Conservation (phyloP, 1,284 basidiomycete species). For the Spongiforma sp. region DNA sequence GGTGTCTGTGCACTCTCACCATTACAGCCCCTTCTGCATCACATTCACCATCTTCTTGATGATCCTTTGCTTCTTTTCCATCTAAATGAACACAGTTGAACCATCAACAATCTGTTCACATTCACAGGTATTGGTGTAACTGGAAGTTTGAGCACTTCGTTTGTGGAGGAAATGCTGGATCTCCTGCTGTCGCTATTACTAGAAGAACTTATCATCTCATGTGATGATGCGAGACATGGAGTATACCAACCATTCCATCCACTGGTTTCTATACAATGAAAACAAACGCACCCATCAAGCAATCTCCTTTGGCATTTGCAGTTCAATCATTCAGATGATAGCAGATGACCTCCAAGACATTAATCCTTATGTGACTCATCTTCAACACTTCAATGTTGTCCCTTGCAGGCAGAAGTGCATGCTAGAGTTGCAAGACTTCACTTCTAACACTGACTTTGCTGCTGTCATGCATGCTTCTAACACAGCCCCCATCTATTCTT, state of each 20-base stretch:
- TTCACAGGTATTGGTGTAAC: too few species aligned
- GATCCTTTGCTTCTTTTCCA: too few species aligned
- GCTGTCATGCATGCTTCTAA: not conserved
- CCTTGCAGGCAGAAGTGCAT: not conserved
- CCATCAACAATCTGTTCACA: too few species aligned
- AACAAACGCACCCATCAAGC: not conserved
- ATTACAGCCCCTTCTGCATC: too few species aligned
- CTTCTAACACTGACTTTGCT: not conserved
- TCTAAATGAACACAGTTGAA: too few species aligned
- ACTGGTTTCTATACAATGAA: not conserved
- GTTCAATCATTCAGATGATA: not conserved
- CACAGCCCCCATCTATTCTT: not conserved
- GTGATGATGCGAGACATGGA: not conserved
- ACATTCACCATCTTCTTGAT: too few species aligned
- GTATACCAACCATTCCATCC: not conserved
- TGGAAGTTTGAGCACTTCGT: too few species aligned
- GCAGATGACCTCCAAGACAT: not conserved
- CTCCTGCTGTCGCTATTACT: too few species aligned
- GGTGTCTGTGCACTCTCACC: too few species aligned
- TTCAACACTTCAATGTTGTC: not conserved
- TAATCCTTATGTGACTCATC: not conserved
- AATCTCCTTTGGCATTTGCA: not conserved
- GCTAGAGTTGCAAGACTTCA: not conserved
- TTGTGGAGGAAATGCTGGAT: too few species aligned
- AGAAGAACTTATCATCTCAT: not conserved